Conservation (phyloP, 805 yeast genomes). For the Blastobotrys americana region DNA sequence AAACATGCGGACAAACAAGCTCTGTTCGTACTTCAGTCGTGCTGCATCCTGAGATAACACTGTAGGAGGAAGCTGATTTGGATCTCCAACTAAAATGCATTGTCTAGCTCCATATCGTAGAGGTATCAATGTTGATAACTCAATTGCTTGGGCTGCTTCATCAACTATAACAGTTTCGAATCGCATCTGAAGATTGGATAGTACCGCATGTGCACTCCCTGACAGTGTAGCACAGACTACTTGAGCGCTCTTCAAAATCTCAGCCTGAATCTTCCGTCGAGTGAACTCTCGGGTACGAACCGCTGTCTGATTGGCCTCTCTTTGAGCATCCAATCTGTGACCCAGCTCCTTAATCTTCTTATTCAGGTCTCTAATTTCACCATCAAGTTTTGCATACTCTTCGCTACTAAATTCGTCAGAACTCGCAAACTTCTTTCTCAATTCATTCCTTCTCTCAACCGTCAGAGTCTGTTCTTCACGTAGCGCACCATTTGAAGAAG, state of each 20-base stretch:
- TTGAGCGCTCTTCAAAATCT: constrained; percentile 65
- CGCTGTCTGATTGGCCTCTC: constrained; percentile 65
- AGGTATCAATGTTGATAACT: constrained; percentile 84
- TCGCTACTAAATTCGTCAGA: constrained; percentile 22
- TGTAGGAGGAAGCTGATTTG: constrained; percentile 95
- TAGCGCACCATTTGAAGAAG: constrained; percentile 37
- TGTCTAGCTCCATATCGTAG: constrained; percentile 81
- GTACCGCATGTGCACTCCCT: constrained; percentile 86
- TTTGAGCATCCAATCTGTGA: constrained; percentile 63
- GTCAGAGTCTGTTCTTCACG: constrained; percentile 46
- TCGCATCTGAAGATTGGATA: constrained; percentile 62
- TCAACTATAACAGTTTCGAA: constrained; percentile 91
- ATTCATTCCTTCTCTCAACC: constrained; percentile 48
- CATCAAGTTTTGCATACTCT: constrained; percentile 29
- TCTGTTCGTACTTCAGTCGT: constrained; percentile 72
- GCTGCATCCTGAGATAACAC: constrained; percentile 88
- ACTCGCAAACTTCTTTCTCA: constrained; percentile 37
- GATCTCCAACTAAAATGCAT: constrained; percentile 98
- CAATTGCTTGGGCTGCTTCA: constrained; percentile 97
- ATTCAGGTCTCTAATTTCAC: constrained; percentile 49
- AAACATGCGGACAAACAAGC: constrained; percentile 91
- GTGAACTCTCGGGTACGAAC: constrained; percentile 71
- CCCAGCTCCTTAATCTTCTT: constrained; percentile 62
- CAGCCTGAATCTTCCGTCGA: constrained; percentile 65
- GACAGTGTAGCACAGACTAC: constrained; percentile 88